Base-by-base conservation (phyloP, 306 rosid genomes). In the Heteromeles arbutifolia region DNA sequence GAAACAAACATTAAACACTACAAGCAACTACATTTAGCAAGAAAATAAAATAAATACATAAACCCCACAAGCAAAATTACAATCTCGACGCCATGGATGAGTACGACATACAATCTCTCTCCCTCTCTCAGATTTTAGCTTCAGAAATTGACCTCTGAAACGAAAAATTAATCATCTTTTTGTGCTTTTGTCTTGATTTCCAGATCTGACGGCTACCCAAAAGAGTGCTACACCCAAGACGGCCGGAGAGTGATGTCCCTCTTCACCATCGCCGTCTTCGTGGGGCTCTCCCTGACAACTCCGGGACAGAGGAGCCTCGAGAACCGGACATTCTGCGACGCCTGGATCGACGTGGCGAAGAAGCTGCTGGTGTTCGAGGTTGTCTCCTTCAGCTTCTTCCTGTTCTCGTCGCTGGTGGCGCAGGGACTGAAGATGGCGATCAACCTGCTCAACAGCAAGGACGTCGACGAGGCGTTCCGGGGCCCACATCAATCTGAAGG, bases 261-360 rank as follows among this genome's bases (percentile, higher is more conserved):
- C 39, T 94, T 94, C 92, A 87, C 97, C 15, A 86, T 94, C 66
- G 97, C 96, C 0, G 97, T 92, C n/a, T 94, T 94, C 81, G 95
- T 94, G 21, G 98, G 98, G 1, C 92, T 94, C 11, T 94, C 97
- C 0, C 82, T 94, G 12, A 83, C 98, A 6, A 85, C 91, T 0
- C 92, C 85, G 0, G 88, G 87, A 1, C 99, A 92, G 69, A 82
- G 56, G 11, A 85, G 92, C 83, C 93, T 95, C 4, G 96, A 93
- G 77, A 81, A 87, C 24, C 81, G 79, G 6, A 70, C 89, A 1
- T n/a, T 85, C 4, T 93, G 99, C 82, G 92, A 92, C 73, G 93
- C 97, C 4, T 86, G 81, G 8, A 59, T 67, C 18, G 90, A 84
- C 65, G 92, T 90, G 37, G 97, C 90, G 0, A 82, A 82, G 87